Conservation (phyloP, 768 basidiomycete species). For the Rhizopogon rudus region DNA sequence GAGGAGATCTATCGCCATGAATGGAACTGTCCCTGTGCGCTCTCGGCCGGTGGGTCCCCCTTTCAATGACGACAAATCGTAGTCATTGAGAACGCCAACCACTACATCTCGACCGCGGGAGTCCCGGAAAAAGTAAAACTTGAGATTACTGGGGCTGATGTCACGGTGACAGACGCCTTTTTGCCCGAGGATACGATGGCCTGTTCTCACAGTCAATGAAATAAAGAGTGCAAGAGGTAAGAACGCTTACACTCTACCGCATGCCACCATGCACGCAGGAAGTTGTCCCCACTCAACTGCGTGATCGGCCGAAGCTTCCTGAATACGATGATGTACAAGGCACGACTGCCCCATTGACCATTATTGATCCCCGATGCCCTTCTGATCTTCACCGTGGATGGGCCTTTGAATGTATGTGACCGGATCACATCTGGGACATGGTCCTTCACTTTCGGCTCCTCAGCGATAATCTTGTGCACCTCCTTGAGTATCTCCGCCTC, state of each 20-base stretch:
- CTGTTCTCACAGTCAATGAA: background rate
- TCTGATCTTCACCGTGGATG: too few species aligned
- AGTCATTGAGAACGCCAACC: constrained; percentile 9
- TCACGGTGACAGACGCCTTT: constrained; percentile 3
- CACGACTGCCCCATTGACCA: too few species aligned
- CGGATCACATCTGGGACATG: background rate
- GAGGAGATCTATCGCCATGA: background rate
- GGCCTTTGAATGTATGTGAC: background rate
- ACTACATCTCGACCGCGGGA: background rate
- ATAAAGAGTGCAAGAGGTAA: background rate
- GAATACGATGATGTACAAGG: too few species aligned
- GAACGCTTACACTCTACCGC: too few species aligned
- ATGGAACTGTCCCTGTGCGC: background rate
- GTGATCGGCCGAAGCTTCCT: too few species aligned
- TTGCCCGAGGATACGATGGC: constrained; percentile 3
- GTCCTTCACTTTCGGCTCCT: too few species aligned
- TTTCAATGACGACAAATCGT: background rate
- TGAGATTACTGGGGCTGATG: constrained; percentile 8
- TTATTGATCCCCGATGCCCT: too few species aligned
- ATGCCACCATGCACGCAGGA: too few species aligned
- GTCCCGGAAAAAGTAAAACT: background rate
- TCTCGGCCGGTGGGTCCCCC: background rate
- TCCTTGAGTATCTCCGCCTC: background rate
- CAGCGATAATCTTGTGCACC: background rate
- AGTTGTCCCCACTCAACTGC: too few species aligned